Base-by-base conservation (phyloP, 1,284 basidiomycete species). In the Apiotrichum mycotoxinovorans region DNA sequence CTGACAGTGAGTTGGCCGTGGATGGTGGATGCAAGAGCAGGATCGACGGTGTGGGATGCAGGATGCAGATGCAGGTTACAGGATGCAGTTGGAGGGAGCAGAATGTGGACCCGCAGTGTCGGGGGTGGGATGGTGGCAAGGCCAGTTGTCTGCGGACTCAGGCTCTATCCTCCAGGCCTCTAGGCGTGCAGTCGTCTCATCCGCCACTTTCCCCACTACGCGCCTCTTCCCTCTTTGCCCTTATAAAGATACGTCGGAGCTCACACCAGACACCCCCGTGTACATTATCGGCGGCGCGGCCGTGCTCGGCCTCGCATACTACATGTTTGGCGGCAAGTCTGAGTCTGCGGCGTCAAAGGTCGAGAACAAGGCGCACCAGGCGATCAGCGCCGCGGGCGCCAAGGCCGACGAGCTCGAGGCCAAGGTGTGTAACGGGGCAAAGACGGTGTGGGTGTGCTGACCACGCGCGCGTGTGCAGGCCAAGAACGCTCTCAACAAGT, bases 181-280 rank as follows among this genome's bases (percentile, higher is more conserved):
- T n/a, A n/a, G n/a, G n/a, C n/a, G n/a, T n/a, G n/a, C n/a, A n/a
- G n/a, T n/a, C n/a, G n/a, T n/a, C 30, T 30, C 30, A 12, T 30
- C 30, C 30, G 12, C 30, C 30, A 30, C 30, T 30, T 12, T 12
- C 5, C 7, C 30, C 30, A 12, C 30, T 12, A 30, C 30, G 7
- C 7, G 14, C 7, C 23, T 27, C n/a, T 11, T 8, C 40, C 22
- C 18, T 22, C 18, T 18, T 11, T 7, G 20, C n/a, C 40, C 40
- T 12, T 42, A 7, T 20, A 10, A 5, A 12, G n/a, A 17, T 23
- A 11, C 7, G 2, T 20, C 27, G n/a, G 20, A 30, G 5, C 30
- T 34, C 45, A 22, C 38, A 18, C 9, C 41, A 52, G 50, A 51
- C 49, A 51, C 49, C 20, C 49, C 38, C 38, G 7, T 52, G 40